Conservation (phyloP, 2,329 filamentous ascomycete genomes). For the Nakataea oryzae region DNA sequence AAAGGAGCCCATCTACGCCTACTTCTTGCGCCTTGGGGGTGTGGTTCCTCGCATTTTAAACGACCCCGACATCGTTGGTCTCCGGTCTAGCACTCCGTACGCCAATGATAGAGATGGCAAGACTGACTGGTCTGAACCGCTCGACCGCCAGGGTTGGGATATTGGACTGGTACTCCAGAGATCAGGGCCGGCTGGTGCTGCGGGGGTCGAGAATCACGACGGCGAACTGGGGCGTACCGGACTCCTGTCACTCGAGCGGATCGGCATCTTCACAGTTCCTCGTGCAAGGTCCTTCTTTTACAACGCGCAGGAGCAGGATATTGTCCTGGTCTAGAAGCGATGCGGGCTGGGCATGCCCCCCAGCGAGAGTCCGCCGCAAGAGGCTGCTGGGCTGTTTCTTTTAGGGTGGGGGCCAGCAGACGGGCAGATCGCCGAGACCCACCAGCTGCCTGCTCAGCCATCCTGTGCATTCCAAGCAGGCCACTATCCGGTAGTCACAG, state of each 20-base stretch:
- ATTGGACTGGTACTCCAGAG: slow-evolving; percentile 1
- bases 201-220: background rate
- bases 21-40: slow-evolving; percentile 1
- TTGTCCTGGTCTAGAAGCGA: background rate
- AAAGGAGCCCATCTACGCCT: slow-evolving; percentile 1
- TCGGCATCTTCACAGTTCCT: slow-evolving; percentile 1
- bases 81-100: background rate
- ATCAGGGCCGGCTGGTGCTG: background rate
- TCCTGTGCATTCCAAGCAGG: background rate
- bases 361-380: background rate
- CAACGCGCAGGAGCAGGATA: background rate
- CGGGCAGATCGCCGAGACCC: background rate
- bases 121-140: background rate
- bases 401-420: background rate
- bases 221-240: background rate
- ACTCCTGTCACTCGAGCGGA: background rate
- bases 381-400: background rate
- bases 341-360: no score
- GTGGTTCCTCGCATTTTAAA: background rate
- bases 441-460: background rate
- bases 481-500: background rate
- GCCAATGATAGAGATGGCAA: background rate
- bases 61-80: background rate
- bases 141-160: background rate
- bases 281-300: background rate